Evolutionary conservation across 2,329 filamentous ascomycete genomes (phyloP).

Genomic region (Ophiostoma tasmaniense): DNA sequence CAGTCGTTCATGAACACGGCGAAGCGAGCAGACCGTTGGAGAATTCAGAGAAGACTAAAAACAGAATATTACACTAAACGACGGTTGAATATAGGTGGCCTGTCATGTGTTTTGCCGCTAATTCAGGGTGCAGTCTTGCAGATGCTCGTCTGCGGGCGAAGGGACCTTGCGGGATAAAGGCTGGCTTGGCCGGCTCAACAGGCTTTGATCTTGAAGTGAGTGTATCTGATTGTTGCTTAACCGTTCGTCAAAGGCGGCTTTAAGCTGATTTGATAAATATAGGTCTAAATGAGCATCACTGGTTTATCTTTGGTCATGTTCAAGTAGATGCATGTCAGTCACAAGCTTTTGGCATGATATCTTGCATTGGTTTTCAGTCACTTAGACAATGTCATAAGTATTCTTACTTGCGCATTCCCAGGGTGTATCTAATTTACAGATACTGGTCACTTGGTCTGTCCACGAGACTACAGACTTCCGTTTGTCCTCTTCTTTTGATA

Average conservation of each 20-base stretch:
- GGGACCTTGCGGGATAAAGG: conserved; percentile 5
- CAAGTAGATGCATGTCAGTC: neutral
- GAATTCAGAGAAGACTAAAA: neutral
- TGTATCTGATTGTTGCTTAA: too few species aligned
- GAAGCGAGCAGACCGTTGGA: neutral
- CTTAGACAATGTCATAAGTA: neutral
- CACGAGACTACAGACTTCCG: neutral
- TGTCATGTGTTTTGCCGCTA: neutral
- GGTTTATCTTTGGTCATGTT: neutral
- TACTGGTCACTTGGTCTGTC: neutral
- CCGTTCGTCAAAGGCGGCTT: neutral
- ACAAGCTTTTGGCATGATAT: neutral
- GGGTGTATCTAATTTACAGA: neutral
- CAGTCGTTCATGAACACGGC: neutral
- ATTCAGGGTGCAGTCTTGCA: neutral
- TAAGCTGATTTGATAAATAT: neutral
- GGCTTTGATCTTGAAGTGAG: neutral
- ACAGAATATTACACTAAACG: too few species aligned
- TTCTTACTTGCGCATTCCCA: neutral
- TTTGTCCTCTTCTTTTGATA: neutral
- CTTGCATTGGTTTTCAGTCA: neutral
- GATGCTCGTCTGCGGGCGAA: neutral
- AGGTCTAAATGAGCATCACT: neutral
- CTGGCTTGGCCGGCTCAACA: neutral
- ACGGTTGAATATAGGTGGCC: neutral